Evolutionary conservation across 495 filamentous ascomycete genomes (phyloP).

Genomic region (Neurospora discreta): DNA sequence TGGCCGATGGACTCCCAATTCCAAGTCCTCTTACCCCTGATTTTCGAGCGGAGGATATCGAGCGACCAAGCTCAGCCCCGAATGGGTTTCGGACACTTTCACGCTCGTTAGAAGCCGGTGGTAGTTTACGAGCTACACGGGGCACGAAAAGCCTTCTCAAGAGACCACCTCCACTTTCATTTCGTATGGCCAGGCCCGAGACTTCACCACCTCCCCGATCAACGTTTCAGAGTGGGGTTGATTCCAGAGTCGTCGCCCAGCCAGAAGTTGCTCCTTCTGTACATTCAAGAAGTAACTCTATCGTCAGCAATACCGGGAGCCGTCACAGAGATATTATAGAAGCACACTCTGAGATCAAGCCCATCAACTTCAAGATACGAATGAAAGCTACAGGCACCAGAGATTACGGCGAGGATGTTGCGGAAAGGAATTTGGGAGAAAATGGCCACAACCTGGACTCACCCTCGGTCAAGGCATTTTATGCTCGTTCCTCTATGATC

Average conservation of each 20-base stretch:
- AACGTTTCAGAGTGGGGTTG: conserved; percentile 3
- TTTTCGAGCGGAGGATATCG: conserved; percentile 11
- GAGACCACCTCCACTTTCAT: conserved; percentile 18
- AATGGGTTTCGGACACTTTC: not conserved
- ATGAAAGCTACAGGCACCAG: conserved; percentile 33
- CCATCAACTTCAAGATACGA: conserved; percentile 32
- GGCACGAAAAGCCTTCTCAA: conserved; percentile 5
- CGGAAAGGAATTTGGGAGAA: conserved; percentile 38
- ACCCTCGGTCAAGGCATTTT: conserved; percentile 20
- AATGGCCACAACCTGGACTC: conserved; percentile 23
- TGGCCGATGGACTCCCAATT: not conserved
- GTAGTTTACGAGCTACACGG: not conserved
- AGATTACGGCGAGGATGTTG: conserved; percentile 45
- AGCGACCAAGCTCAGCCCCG: conserved; percentile 33
- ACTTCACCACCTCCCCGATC: conserved; percentile 5
- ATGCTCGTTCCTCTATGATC: conserved; percentile 7
- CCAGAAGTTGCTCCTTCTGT: not conserved
- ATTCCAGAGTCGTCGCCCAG: conserved; percentile 10
- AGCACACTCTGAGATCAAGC: conserved; percentile 37
- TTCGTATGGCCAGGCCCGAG: conserved; percentile 8
- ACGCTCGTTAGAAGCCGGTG: not conserved
- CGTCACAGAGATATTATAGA: conserved; percentile 40
- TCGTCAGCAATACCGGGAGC: conserved; percentile 11
- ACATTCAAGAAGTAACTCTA: conserved; percentile 12
- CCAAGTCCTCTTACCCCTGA: conserved; percentile 17